Conservation (phyloP, 352 stramenopile species). For the Globisporangium mamillatum region DNA sequence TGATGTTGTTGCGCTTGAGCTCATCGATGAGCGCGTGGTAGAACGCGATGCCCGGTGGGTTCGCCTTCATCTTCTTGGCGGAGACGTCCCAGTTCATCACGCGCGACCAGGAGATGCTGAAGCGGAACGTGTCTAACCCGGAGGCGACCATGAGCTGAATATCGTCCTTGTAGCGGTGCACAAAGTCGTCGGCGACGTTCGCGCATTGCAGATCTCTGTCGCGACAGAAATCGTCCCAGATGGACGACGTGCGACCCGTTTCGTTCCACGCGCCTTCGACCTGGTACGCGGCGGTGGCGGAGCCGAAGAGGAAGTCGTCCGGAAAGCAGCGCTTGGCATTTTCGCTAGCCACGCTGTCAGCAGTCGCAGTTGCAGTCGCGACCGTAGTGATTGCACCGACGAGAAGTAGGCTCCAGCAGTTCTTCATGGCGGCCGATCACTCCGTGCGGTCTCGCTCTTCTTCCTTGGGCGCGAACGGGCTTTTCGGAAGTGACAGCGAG, state of each 20-base stretch:
- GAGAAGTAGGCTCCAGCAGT: not conserved
- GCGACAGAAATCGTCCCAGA: constrained; percentile 94
- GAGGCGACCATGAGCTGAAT: constrained; percentile 93
- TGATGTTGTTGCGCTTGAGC: constrained; percentile 66
- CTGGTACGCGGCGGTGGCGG: constrained; percentile 91
- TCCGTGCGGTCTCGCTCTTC: not conserved
- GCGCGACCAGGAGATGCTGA: constrained; percentile 89
- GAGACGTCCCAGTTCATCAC: constrained; percentile 74
- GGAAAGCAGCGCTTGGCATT: constrained; percentile 49
- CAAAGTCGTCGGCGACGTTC: constrained; percentile 93
- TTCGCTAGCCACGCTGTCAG: not conserved
- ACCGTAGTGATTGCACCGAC: not conserved
- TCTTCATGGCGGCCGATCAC: not conserved
- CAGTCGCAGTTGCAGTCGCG: not conserved
- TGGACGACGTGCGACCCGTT: constrained; percentile 71
- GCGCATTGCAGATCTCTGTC: constrained; percentile 70
- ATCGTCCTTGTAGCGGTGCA: constrained; percentile 89
- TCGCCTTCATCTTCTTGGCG: constrained; percentile 50
- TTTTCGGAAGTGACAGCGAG: constrained; percentile 4
- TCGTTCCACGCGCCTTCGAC: constrained; percentile 90
- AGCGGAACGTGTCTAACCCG: constrained; percentile 86
- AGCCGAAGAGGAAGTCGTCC: constrained; percentile 83
- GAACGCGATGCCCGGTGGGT: constrained; percentile 82
- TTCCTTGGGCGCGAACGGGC: not conserved
- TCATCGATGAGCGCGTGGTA: constrained; percentile 87